Conservation (phyloP, 345 rosid species). For the Alliaria petiolata region DNA sequence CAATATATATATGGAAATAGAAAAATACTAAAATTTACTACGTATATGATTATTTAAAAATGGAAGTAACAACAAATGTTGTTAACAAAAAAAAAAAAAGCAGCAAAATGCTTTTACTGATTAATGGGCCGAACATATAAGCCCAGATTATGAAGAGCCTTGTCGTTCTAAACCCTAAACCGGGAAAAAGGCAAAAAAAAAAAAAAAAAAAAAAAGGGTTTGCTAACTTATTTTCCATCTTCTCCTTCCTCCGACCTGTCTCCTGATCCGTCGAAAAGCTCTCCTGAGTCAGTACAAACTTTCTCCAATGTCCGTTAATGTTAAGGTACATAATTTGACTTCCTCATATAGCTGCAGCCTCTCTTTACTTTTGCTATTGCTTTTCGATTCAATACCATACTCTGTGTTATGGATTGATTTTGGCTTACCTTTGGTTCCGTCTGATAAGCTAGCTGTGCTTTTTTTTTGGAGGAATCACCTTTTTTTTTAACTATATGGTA, state of each 20-base stretch:
- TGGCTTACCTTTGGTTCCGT: neutral
- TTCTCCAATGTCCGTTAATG: conserved; percentile 23
- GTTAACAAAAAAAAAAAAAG: neutral
- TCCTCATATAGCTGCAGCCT: neutral
- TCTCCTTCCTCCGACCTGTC: conserved; percentile 6
- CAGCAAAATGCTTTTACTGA: neutral
- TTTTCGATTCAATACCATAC: neutral
- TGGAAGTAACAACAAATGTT: no score
- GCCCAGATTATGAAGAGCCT: conserved; percentile 11
- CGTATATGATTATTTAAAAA: no score
- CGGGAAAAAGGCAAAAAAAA: neutral
- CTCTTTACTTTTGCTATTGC: neutral
- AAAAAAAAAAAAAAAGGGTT: neutral
- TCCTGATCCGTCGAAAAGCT: conserved; percentile 11
- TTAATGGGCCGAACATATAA: conserved; percentile 12
- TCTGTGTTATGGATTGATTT: neutral
- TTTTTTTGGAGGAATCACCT: neutral
- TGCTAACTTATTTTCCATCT: neutral
- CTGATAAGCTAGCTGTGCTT: neutral
- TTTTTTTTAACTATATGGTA: neutral
- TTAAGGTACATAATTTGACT: conserved; percentile 26
- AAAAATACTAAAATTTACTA: no score
- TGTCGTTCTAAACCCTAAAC: conserved; percentile 27
- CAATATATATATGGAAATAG: no score
- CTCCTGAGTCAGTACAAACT: neutral